These are phyloP conservation scores for Draba incana DNA, from an alignment of 345 rosid species.

Conservation along the genomic window DNA sequence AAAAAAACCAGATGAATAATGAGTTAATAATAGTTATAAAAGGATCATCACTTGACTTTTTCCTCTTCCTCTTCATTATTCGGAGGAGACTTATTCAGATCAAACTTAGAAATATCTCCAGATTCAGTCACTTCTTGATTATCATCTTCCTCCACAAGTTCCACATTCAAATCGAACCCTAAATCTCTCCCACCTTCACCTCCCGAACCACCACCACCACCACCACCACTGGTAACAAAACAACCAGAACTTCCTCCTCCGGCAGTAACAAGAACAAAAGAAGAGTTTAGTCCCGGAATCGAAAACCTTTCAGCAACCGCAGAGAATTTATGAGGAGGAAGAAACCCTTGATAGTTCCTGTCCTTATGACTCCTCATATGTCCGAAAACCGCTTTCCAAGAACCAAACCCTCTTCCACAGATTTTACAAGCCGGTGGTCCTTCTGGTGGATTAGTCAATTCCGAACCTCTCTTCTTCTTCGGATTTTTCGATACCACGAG, in stretches of 20 bases:
- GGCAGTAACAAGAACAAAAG: background rate
- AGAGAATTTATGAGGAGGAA: conserved; percentile 43
- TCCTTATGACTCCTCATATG: conserved; percentile 46
- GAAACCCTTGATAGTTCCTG: conserved; percentile 13
- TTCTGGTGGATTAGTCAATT: conserved; percentile 17
- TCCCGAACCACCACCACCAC: background rate
- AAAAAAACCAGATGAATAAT: background rate
- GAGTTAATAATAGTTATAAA: background rate
- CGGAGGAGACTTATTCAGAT: conserved; percentile 38
- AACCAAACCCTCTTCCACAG: conserved; percentile 32
- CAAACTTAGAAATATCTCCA: background rate
- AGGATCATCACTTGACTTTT: background rate
- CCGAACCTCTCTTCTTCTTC: conserved; percentile 14
- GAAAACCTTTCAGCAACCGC: background rate
- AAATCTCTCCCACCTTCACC: background rate
- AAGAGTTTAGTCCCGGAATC: conserved; percentile 21
- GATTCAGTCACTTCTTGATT: background rate
- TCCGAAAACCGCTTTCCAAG: conserved; percentile 48
- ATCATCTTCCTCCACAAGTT: background rate
- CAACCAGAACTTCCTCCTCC: conserved; percentile 3
- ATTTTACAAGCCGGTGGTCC: conserved; percentile 36
- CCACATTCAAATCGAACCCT: conserved; percentile 28
- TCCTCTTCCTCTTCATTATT: conserved; percentile 9
- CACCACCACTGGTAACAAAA: conserved; percentile 6
- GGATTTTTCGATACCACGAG: background rate